A percentile compares a stretch with the other conserved stretches of the same genome.
Conservation (phyloP, 2,329 filamentous ascomycete species). For the Ophiocordyceps sinensis region DNA sequence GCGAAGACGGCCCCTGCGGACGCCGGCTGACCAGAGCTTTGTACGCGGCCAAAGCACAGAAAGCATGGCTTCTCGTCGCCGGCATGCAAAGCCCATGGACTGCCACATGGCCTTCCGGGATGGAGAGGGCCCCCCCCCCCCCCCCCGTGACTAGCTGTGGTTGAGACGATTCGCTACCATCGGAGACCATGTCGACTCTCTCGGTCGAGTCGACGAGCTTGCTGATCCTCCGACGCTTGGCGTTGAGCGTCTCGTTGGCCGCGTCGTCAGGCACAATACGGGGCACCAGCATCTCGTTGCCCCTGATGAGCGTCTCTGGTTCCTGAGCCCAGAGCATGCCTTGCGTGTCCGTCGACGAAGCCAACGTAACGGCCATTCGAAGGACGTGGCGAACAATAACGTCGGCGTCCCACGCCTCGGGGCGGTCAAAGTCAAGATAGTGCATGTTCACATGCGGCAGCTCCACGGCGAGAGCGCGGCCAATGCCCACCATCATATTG, state of each 20-base stretch:
- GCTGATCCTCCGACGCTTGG: neutral
- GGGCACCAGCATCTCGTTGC: neutral
- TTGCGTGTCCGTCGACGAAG: neutral
- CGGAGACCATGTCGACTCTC: neutral
- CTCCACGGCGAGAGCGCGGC: constrained; percentile 1
- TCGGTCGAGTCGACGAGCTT: neutral
- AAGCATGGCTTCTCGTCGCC: neutral
- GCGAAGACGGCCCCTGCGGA: neutral
- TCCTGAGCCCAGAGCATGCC: neutral
- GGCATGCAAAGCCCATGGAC: neutral
- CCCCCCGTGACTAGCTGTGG: neutral
- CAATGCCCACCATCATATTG: constrained; percentile 6
- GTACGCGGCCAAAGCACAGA: neutral
- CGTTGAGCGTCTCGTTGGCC: neutral
- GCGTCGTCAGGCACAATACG: neutral
- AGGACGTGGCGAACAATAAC: neutral
- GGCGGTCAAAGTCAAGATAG: neutral
- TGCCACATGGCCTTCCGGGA: neutral
- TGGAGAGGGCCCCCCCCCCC: neutral
- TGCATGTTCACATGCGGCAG: constrained; percentile 2
- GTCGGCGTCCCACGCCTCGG: neutral
- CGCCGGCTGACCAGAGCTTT: neutral
- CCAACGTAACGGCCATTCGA: neutral
- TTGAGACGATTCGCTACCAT: neutral
- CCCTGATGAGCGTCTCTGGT: neutral